Base-by-base conservation (phyloP, 2,329 filamentous ascomycete genomes). In the Cryphonectria naterciae region DNA sequence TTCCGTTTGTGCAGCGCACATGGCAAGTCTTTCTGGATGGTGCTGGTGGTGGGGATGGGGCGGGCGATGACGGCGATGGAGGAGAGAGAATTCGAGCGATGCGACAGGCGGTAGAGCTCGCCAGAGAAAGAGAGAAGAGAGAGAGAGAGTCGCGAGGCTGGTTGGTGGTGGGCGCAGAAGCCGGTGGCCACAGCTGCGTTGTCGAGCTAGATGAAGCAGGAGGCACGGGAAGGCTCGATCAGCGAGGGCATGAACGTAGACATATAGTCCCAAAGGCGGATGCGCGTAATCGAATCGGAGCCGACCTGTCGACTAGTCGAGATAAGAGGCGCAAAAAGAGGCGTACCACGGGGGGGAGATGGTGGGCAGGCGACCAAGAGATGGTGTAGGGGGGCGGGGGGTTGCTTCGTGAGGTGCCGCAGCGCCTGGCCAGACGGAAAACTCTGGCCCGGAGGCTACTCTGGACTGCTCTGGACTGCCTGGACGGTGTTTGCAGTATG, bases 1-100 rank as follows among this genome's bases (percentile, higher is more conserved):
- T 72, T 68, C 43, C 71, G 71, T 65, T 67, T 58, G 68, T 37
- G 65, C 52, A 46, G 71, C 67, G 71, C 65, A 66, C 71, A 72
- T 72, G 71, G 69, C 68, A 65, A n/a, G 63, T n/a, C 41, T 28
- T 43, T 61, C 41, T 35, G 10, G 39, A 35, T 32, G 19, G 25
- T 22, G 39, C 11, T 22, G 43, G 10, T 35, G 39, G 41, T 49
- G 63, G 63, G 41, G 4, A 22, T 4, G 4, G 4, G 22, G 4
- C 28, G n/a, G 22, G 13, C 15, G 7, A 15, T 37, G 32, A 62
- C 37, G 35, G 22, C 35, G 61, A 64, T 13, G 19, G 35, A 32
- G 60, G 15, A 32, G 15, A 32, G 1, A 4, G 37, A 43, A 25
- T 19, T 35, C 39, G 46, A 32, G 65, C 60, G 61, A 56, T 35